Percentiles rank a stretch among this genome's conserved stretches.
Evolutionary conservation across 257 asterid species (phyloP).

Genomic region (Primulina huaijiensis): DNA sequence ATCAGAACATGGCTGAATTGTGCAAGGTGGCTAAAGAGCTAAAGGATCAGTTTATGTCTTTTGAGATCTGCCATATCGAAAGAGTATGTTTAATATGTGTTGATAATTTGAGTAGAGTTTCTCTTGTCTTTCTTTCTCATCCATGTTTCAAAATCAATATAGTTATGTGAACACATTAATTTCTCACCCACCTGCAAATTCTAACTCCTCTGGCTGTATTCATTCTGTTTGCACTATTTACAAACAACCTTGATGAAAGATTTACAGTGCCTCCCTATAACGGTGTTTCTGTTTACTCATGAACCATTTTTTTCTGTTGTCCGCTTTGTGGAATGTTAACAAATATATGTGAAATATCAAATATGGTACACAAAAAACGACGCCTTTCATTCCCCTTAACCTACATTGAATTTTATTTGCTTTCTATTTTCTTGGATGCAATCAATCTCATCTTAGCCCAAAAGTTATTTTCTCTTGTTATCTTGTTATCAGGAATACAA

Average conservation of each 20-base stretch:
- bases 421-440: background rate
- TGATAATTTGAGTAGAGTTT: background rate
- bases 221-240: background rate
- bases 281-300: background rate
- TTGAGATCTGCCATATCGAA: constrained; percentile 72
- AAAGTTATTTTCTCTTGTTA: background rate
- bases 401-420: background rate
- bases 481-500: background rate
- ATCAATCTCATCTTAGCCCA: background rate
- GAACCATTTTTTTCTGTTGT: background rate
- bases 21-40: constrained; percentile 89
- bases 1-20: constrained; percentile 85
- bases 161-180: background rate
- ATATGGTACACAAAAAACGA: background rate
- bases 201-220: background rate
- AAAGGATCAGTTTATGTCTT: constrained; percentile 73
- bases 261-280: background rate
- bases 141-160: background rate
- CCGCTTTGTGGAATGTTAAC: background rate
- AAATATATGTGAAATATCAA: background rate
- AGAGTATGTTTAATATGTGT: constrained; percentile 51
- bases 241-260: too few species aligned
- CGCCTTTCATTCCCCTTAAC: constrained; percentile 23
- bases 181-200: background rate
- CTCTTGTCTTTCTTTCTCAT: background rate